Evolutionary conservation across 306 rosid genomes (phyloP).

Genomic region (Echinosophora koreensis): DNA sequence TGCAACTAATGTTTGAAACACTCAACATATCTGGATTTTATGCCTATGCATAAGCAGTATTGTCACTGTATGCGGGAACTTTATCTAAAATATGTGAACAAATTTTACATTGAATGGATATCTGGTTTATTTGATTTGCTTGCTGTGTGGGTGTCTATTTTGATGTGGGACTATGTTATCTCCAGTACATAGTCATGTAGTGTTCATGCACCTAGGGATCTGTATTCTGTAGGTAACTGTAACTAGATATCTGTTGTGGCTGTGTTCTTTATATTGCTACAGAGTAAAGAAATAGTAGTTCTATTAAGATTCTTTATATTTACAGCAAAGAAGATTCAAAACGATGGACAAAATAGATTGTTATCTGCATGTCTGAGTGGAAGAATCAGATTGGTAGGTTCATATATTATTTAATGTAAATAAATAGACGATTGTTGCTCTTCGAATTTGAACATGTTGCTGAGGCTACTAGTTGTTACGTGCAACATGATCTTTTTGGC

Average conservation of each 20-base stretch:
- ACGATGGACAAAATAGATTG: not conserved
- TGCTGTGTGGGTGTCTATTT: conserved; percentile 16
- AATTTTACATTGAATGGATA: not conserved
- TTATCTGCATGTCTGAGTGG: not conserved
- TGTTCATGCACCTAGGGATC: conserved; percentile 5
- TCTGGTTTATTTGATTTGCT: not conserved
- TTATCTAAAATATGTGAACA: not conserved
- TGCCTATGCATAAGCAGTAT: conserved; percentile 94
- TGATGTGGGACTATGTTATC: not conserved
- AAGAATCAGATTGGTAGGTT: conserved; percentile 1
- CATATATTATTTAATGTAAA: no score
- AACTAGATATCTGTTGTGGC: not conserved
- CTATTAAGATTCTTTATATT: conserved; percentile 2
- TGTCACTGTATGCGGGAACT: conserved; percentile 76
- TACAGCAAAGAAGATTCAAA: not conserved
- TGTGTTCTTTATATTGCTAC: not conserved
- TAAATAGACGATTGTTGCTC: conserved; percentile 6
- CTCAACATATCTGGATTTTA: conserved; percentile 94
- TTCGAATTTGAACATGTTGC: not conserved
- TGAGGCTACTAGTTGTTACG: conserved; percentile 21
- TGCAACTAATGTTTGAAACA: conserved; percentile 94
- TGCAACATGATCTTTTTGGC: conserved; percentile 34
- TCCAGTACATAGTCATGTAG: not conserved
- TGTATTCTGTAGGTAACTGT: not conserved
- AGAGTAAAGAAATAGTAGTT: not conserved